Evolutionary conservation across 441 rosid genomes (phyloP).

Genomic region (Gossypium gossypioides): DNA sequence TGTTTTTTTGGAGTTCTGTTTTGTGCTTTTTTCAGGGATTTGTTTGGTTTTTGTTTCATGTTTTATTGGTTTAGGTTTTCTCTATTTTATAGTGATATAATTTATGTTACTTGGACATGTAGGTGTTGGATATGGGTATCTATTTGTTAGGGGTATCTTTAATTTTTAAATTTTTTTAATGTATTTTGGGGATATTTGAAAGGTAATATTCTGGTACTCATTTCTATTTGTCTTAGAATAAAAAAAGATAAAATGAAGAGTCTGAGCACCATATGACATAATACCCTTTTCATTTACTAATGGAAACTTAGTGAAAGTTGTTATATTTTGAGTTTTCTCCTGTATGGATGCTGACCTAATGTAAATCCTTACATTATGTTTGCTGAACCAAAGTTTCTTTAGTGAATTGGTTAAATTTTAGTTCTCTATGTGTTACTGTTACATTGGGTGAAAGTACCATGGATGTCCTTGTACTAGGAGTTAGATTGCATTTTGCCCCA

Average conservation of each 20-base stretch:
- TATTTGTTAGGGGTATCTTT: no score
- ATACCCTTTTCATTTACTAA: not conserved
- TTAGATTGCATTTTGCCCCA: no score
- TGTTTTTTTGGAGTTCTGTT: not conserved
- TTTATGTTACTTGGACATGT: not conserved
- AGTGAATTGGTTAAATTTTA: not conserved
- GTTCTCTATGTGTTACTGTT: not conserved
- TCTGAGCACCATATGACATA: no score
- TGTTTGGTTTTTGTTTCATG: not conserved
- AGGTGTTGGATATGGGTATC: no score
- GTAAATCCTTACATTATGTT: not conserved
- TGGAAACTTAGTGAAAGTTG: constrained; percentile 3
- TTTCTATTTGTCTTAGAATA: no score
- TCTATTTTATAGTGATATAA: not conserved
- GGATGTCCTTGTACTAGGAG: no score
- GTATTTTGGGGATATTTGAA: no score
- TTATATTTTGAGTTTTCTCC: not conserved
- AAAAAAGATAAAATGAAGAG: no score
- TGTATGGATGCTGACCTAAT: not conserved
- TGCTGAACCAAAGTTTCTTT: not conserved
- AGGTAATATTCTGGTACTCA: no score
- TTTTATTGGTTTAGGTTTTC: not conserved
- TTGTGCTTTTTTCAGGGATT: not conserved
- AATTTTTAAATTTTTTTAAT: no score
- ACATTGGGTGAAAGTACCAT: not conserved